Evolutionary conservation across 345 rosid species (phyloP), one percentile per base, ranked within the genome.

Genomic region (Hypericum androsaemum): DNA sequence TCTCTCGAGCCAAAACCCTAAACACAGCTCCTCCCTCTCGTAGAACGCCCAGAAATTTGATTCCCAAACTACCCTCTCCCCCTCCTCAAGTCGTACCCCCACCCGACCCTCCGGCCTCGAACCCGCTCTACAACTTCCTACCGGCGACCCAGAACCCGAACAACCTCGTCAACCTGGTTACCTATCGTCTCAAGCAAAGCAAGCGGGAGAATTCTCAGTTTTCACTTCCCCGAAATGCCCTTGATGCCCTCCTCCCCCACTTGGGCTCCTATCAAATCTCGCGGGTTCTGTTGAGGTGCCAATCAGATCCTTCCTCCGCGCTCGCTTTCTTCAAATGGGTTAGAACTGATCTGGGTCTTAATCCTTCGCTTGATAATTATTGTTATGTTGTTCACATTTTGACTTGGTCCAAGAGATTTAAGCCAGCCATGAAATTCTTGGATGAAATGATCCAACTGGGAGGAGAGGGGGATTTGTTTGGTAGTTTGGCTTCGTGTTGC

Each of bases 211-310:
- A 58, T 48, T 36, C 41, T 55, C 46, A 66, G 8, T 62, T 71
- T 6, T 12, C 53, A 17, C 61, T 69, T 50, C 68, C 59, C 46
- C 67, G 49, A 8, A 45, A 36, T 38, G 58, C 61, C 52, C 60
- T 76, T 0, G 58, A 70, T 41, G 39, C 68, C 32, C 64, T 77
- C 37, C 64, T 80, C 62, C 74, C 80, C 54, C 77, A 67, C 54
- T 67, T 86, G 67, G 78, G 75, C 61, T 7, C 64, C 48, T 58
- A 54, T 61, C 83, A 78, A 49, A 72, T 86, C 56, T 73, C 82
- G 8, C 79, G 83, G 71, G 85, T 86, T 52, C 59, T 86, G 65
- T 67, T 77, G 61, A 64, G 88, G 65, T 78, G 77, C 65, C 90
- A 86, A 13, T 80, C 95, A 12, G 88, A 86, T 63, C 57, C 71